Percentiles rank a stretch among this genome's conserved stretches.
phyloP scores from a whole-genome alignment of 805 yeast species.

The Kodamaea leandrae region DNA sequence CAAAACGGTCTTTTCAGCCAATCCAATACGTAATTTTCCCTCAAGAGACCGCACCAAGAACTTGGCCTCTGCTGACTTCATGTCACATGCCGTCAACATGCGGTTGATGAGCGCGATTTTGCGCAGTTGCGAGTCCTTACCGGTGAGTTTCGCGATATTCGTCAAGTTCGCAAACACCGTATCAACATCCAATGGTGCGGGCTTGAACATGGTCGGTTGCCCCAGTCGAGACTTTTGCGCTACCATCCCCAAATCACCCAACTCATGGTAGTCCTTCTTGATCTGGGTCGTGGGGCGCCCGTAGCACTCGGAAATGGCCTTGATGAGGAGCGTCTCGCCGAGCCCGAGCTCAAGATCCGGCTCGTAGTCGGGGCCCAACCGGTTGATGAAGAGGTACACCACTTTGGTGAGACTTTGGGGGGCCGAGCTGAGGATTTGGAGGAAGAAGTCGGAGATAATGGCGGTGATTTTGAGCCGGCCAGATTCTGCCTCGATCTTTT shows the following conservation, averaged over 20 bases:
- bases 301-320: slow-evolving; percentile 86
- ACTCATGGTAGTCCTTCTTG: slow-evolving; percentile 68
- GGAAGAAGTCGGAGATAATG: slow-evolving; percentile 69
- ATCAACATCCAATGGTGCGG: slow-evolving; percentile 71
- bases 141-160: slow-evolving; percentile 73
- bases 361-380: slow-evolving; percentile 94
- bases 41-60: slow-evolving; percentile 86
- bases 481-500: slow-evolving; percentile 73
- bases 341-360: slow-evolving; percentile 86
- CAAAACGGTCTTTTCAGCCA: slow-evolving; percentile 91
- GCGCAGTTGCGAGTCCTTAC: slow-evolving; percentile 74
- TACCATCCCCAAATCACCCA: slow-evolving; percentile 88
- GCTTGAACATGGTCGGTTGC: slow-evolving; percentile 93
- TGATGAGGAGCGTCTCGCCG: slow-evolving; percentile 85
- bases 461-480: slow-evolving; percentile 81
- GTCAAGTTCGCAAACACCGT: slow-evolving; percentile 72
- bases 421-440: slow-evolving; percentile 50
- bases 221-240: slow-evolving; percentile 80
- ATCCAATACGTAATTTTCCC: slow-evolving; percentile 87
- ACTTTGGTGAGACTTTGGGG: slow-evolving; percentile 59
- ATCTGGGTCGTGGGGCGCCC: slow-evolving; percentile 75
- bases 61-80: slow-evolving; percentile 72
- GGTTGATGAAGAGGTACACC: slow-evolving; percentile 81
- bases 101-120: slow-evolving; percentile 79
- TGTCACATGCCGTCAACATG: slow-evolving; percentile 81